A percentile compares a stretch with the other conserved stretches of the same genome.
These are phyloP conservation scores for Hymenoscyphus occultus DNA, from an alignment of 2,329 filamentous ascomycete genomes.

Conservation along the genomic window DNA sequence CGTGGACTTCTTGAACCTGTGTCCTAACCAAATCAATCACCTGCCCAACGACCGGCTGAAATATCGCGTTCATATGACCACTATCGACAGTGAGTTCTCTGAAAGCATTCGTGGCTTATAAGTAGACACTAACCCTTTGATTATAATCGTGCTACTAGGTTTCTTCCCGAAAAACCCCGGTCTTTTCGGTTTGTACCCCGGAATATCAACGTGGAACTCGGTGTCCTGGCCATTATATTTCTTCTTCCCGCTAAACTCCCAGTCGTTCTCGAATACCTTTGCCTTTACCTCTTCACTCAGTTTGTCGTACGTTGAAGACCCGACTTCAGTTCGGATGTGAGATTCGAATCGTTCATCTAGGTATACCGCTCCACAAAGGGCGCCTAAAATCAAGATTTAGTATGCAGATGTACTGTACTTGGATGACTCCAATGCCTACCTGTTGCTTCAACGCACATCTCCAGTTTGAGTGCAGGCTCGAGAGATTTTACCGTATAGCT, in stretches of 20 bases:
- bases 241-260: constrained; percentile 10
- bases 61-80: constrained; percentile 43
- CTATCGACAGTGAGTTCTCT: constrained; percentile 9
- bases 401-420: neutral
- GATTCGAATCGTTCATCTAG: constrained; percentile 12
- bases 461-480: constrained; percentile 10
- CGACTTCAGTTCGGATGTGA: neutral
- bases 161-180: neutral
- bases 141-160: constrained; percentile 42
- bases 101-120: neutral
- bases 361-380: constrained; percentile 14
- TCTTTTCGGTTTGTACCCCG: constrained; percentile 15
- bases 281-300: neutral
- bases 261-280: constrained; percentile 14
- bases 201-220: constrained; percentile 12
- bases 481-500: constrained; percentile 13
- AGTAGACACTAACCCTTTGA: constrained; percentile 35
- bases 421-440: neutral
- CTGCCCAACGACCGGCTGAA: constrained; percentile 43
- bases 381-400: constrained; percentile 7
- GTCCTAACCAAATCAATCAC: constrained; percentile 44
- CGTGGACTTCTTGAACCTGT: constrained; percentile 40
- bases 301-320: constrained; percentile 7
- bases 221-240: neutral
- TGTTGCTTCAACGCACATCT: constrained; percentile 11